Evolutionary conservation across 352 stramenopile species (phyloP).

Genomic region (Phytophthora syringae): DNA sequence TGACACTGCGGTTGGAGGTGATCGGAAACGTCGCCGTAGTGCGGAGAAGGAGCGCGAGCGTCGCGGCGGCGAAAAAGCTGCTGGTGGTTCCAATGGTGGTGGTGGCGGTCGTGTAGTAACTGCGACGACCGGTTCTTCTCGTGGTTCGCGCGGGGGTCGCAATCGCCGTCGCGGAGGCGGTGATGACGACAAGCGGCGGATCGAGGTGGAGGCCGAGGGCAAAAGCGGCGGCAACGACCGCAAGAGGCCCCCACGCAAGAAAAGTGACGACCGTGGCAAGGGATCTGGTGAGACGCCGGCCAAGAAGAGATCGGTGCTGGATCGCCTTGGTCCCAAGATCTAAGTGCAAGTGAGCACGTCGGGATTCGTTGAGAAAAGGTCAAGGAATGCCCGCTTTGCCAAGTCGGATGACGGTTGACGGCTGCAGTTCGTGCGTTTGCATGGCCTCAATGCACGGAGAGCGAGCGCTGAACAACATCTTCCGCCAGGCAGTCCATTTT

Average conservation of each 20-base stretch:
- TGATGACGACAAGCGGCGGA: slow-evolving; percentile 54
- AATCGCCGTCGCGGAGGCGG: slow-evolving; percentile 45
- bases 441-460: neutral
- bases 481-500: neutral
- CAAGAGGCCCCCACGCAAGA: slow-evolving; percentile 41
- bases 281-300: slow-evolving; percentile 58
- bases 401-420: neutral
- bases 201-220: slow-evolving; percentile 56
- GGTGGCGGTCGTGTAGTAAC: slow-evolving; percentile 52
- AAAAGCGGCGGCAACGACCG: slow-evolving; percentile 39
- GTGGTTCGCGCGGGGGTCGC: slow-evolving; percentile 37
- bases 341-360: slow-evolving; percentile 19
- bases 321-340: slow-evolving; percentile 79
- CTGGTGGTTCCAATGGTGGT: no score
- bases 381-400: neutral
- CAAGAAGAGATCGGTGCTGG: slow-evolving; percentile 87
- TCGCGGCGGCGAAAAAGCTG: slow-evolving; percentile 27
- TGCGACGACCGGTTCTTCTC: slow-evolving; percentile 38
- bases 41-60: slow-evolving; percentile 29
- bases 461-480: neutral
- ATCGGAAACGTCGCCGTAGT: slow-evolving; percentile 42
- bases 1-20: slow-evolving; percentile 8
- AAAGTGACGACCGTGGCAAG: slow-evolving; percentile 55
- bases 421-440: neutral
- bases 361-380: no score